A percentile compares a stretch with the other conserved stretches of the same genome.
Conservation (phyloP, 345 rosid species). For the Murraya paniculata region DNA sequence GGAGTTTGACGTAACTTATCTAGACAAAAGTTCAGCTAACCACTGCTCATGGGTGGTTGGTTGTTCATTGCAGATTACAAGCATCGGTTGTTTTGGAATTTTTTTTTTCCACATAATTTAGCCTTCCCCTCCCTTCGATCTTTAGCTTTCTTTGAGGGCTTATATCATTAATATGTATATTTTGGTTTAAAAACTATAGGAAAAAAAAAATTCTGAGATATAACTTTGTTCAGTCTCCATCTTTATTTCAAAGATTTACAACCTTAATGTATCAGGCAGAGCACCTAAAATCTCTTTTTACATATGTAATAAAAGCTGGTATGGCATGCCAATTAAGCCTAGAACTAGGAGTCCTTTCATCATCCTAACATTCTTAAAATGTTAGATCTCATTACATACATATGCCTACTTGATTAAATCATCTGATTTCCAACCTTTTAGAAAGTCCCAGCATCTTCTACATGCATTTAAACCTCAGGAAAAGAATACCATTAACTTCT, state of each 20-base stretch:
- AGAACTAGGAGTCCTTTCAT: neutral
- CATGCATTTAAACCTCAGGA: neutral
- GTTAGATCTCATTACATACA: neutral
- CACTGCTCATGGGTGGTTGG: neutral
- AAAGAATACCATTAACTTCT: slow-evolving; percentile 1
- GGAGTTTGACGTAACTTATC: neutral
- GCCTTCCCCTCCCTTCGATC: neutral
- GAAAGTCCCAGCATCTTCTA: neutral
- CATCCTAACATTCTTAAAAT: neutral
- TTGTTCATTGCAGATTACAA: neutral
- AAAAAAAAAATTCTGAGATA: neutral
- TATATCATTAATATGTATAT: too few species aligned
- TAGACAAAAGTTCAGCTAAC: neutral
- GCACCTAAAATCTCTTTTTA: neutral
- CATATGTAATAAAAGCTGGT: neutral
- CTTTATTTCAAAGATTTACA: neutral
- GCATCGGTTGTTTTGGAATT: neutral
- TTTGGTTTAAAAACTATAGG: neutral
- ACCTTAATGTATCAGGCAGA: neutral
- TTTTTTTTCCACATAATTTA: neutral
- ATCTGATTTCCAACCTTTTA: neutral
- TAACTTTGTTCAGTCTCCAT: neutral
- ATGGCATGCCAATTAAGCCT: neutral
- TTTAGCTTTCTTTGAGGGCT: neutral
- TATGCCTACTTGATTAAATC: neutral